A percentile compares a stretch with the other conserved stretches of the same genome.
Evolutionary conservation across 148 eudicot species (phyloP).

Genomic region (Salicornia ramosissima): DNA sequence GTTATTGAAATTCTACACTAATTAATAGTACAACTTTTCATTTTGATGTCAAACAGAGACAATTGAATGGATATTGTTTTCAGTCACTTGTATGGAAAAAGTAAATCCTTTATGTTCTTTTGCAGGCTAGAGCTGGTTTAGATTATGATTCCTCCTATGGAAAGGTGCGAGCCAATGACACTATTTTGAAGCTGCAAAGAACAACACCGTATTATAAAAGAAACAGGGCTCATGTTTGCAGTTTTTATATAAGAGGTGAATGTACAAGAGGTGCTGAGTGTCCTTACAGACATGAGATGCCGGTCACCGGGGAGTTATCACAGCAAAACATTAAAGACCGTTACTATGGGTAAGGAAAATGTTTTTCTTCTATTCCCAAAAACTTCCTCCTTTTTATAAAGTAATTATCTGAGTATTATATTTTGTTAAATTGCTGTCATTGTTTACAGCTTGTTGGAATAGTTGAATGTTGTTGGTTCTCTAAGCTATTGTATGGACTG

Average conservation of each 20-base stretch:
- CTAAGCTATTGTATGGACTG: too few relatives aligned
- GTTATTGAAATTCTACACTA: too few relatives aligned
- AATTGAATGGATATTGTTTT: background rate
- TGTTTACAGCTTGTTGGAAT: too few relatives aligned
- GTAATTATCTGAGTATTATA: too few relatives aligned
- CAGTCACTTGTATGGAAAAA: background rate
- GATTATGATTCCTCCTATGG: constrained; percentile 92
- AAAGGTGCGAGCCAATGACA: constrained; percentile 74
- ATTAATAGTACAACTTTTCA: too few relatives aligned
- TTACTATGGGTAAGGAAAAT: constrained; percentile 78
- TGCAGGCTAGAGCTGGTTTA: constrained; percentile 88
- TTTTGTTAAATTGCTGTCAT: too few relatives aligned
- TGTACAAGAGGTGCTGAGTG: constrained; percentile 99
- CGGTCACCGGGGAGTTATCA: constrained; percentile 81
- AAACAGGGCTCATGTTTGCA: constrained; percentile 91
- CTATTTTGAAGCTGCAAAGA: constrained; percentile 89
- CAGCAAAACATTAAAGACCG: constrained; percentile 97
- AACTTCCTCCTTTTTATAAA: too few relatives aligned
- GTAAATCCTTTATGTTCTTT: background rate
- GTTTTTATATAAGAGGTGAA: constrained; percentile 81
- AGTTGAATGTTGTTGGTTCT: too few relatives aligned
- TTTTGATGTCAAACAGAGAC: too few relatives aligned
- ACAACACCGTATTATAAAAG: constrained; percentile 96
- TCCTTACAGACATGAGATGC: constrained; percentile 98
- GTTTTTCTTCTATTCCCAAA: too few relatives aligned